Conservation (phyloP, 2,329 filamentous ascomycete species). For the Bipolaris bicolor region DNA sequence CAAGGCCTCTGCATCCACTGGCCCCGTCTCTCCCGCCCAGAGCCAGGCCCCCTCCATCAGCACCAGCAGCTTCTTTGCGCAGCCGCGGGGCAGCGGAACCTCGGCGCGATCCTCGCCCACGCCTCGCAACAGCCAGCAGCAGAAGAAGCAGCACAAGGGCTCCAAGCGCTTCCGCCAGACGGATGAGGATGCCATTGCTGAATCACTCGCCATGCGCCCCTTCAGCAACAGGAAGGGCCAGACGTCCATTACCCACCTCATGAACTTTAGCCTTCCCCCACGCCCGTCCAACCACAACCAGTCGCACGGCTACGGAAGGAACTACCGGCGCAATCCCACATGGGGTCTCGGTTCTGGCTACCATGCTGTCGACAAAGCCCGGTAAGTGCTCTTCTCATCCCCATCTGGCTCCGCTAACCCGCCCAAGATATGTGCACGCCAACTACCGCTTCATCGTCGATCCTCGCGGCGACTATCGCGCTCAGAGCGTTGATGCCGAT, state of each 20-base stretch:
- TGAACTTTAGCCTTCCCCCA: constrained; percentile 85
- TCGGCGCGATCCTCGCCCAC: constrained; percentile 51
- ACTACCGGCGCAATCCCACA: constrained; percentile 70
- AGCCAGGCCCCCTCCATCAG: constrained; percentile 53
- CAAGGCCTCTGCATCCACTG: constrained; percentile 49
- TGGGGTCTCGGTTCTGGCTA: constrained; percentile 90
- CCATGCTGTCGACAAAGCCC: constrained; percentile 88
- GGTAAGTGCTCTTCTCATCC: constrained; percentile 56
- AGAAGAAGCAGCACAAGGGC: constrained; percentile 82
- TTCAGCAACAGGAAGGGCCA: constrained; percentile 81
- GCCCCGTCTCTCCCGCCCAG: constrained; percentile 52
- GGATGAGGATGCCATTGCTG: constrained; percentile 87
- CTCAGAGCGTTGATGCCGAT: constrained; percentile 85
- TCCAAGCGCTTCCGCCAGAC: constrained; percentile 75
- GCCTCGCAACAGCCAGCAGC: constrained; percentile 76
- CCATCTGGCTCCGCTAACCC: constrained; percentile 9
- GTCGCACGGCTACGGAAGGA: constrained; percentile 60
- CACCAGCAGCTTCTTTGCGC: constrained; percentile 52
- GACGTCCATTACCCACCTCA: constrained; percentile 94
- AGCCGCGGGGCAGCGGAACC: constrained; percentile 51
- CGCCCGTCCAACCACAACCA: constrained; percentile 67
- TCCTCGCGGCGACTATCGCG: constrained; percentile 77
- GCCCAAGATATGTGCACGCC: constrained; percentile 81
- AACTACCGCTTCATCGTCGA: constrained; percentile 98
- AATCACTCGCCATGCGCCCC: constrained; percentile 70